phyloP scores from a whole-genome alignment of 2,329 filamentous ascomycete genomes.

The Seiridium unicorne region DNA sequence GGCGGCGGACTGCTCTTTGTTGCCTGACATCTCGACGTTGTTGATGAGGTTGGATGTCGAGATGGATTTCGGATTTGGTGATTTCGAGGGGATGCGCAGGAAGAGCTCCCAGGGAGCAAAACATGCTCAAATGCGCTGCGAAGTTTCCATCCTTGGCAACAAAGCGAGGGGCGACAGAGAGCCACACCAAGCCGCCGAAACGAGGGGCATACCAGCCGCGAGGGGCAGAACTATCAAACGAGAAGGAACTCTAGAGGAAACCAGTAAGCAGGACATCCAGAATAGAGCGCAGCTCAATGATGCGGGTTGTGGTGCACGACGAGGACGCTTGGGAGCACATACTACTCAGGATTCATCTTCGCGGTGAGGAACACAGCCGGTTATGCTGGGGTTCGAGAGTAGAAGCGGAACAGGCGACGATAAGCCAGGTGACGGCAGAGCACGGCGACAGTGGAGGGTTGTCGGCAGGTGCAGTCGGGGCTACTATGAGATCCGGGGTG shows the following conservation, averaged over 20 bases:
- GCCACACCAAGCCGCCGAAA: not conserved
- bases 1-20: not conserved
- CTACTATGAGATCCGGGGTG: not conserved
- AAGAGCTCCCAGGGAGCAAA: not conserved
- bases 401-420: slow-evolving; percentile 1
- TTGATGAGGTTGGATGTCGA: not conserved
- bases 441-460: not conserved
- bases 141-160: not conserved
- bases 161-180: not conserved
- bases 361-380: slow-evolving; percentile 23
- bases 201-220: slow-evolving; percentile 1
- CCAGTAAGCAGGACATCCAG: not conserved
- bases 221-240: not conserved
- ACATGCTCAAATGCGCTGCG: not conserved
- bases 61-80: not conserved
- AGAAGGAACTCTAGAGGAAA: not conserved
- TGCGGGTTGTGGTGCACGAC: not conserved
- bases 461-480: not conserved
- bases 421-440: not conserved
- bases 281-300: not conserved
- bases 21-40: not conserved
- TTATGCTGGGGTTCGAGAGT: slow-evolving; percentile 9
- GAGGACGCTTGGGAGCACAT: slow-evolving; percentile 42
- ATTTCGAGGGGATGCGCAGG: not conserved
- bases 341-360: slow-evolving; percentile 94